Evolutionary conservation across 208 protist genomes (phyloP), one percentile per base, ranked within the genome.

Genomic region (Wallacemonas rigidus): DNA sequence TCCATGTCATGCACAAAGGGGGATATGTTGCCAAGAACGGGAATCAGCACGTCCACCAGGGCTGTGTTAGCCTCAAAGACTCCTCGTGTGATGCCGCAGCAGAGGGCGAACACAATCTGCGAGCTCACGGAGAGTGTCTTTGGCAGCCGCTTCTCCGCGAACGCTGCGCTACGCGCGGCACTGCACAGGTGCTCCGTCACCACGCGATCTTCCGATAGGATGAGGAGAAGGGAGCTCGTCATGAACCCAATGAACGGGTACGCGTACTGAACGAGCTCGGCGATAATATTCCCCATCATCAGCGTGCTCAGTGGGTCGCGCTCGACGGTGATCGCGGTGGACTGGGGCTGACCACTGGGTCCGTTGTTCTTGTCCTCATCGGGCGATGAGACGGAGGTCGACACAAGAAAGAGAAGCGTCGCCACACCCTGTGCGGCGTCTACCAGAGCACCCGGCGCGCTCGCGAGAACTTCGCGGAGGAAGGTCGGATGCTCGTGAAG

Each of bases 211-310:
- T 95, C 86, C 15, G 91, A 94, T 36, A 89, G 60, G 36, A 95
- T 75, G 54, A 95, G 67, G 44, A 95, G 57, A n/a, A 95, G 63
- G 17, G 88, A 94, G 71, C 81, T 84, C 17, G 83, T 82, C 85
- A 95, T 92, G 67, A 91, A 93, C 65, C 81, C 83, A 61, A 92
- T 85, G 62, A 93, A 93, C 4, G 87, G 85, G 74, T 90, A 90
- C 6, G 87, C 79, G 74, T 92, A 92, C 38, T 67, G 56, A 40
- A 75, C 60, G n/a, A 83, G 74, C 11, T 84, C 75, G 39, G 64
- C 61, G 55, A 87, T 65, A n/a, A 92, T 69, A 3, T 69, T 36
- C 12, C 64, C 61, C 60, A 92, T 58, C 40, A 70, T 78, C 26
- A 74, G 77, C 9, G 50, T 58, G 35, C 74, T 69, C 51, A 81